Conservation (phyloP, 805 yeast genomes). For the Lipomyces starkeyi region DNA sequence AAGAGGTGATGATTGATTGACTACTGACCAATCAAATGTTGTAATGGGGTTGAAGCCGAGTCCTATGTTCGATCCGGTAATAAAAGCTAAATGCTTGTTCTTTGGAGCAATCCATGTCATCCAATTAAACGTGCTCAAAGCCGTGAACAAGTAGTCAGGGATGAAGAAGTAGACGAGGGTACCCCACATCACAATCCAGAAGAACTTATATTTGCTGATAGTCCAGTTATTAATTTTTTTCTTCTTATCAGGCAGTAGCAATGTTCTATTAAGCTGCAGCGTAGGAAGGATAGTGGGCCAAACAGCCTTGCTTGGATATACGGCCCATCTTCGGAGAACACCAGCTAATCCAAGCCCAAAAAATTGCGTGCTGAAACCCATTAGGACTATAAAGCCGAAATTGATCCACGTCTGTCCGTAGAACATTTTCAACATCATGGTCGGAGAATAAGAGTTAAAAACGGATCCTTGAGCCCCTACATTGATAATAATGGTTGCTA, state of each 20-base stretch:
- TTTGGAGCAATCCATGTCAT: constrained; percentile 39
- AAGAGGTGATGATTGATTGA: constrained; percentile 44
- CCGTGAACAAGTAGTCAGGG: constrained; percentile 67
- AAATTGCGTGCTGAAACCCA: too few relatives aligned
- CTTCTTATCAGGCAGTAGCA: constrained; percentile 32
- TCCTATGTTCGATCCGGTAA: constrained; percentile 62
- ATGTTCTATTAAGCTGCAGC: constrained; percentile 47
- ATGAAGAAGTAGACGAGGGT: constrained; percentile 68
- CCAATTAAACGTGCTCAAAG: constrained; percentile 67
- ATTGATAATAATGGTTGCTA: too few relatives aligned
- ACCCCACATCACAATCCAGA: constrained; percentile 51
- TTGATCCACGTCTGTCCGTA: too few relatives aligned
- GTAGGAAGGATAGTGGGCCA: constrained; percentile 69
- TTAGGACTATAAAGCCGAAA: too few relatives aligned
- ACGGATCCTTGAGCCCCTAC: too few relatives aligned
- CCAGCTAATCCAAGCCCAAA: too few relatives aligned
- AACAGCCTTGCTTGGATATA: constrained; percentile 56
- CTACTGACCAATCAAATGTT: constrained; percentile 53
- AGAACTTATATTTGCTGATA: constrained; percentile 57
- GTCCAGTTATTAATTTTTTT: constrained; percentile 63
- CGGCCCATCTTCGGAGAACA: too few relatives aligned
- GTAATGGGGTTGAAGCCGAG: constrained; percentile 51
- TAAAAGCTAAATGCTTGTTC: constrained; percentile 57
- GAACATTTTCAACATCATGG: too few relatives aligned
- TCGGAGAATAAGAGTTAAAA: too few relatives aligned